Conservation (phyloP, 2,329 filamentous ascomycete species). For the Thelonectria discophora region DNA sequence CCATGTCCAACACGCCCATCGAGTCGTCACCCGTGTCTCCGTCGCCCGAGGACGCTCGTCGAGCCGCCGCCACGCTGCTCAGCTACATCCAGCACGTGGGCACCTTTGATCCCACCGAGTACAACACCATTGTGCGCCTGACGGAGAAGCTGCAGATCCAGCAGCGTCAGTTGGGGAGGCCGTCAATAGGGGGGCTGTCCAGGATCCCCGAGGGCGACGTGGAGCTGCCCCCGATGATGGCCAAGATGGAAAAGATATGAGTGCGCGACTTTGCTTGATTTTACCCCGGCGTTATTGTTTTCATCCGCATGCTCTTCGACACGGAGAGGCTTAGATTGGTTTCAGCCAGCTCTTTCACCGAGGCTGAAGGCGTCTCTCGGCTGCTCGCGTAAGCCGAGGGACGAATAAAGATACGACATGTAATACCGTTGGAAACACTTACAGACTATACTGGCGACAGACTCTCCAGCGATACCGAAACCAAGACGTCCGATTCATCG, state of each 20-base stretch:
- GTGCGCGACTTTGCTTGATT: constrained; percentile 28
- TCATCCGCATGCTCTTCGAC: constrained; percentile 2
- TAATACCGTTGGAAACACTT: background rate
- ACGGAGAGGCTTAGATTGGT: background rate
- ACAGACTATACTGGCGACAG: constrained; percentile 47
- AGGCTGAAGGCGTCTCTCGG: background rate
- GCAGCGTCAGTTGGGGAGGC: constrained; percentile 51
- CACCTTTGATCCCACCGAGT: constrained; percentile 80
- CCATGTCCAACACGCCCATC: constrained; percentile 46
- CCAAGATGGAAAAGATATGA: constrained; percentile 45
- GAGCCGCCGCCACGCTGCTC: constrained; percentile 82
- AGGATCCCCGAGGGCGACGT: constrained; percentile 66
- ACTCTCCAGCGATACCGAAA: constrained; percentile 38
- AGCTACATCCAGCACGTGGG: constrained; percentile 81
- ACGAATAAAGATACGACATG: background rate
- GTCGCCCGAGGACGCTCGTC: constrained; percentile 85
- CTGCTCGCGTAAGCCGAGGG: constrained; percentile 12
- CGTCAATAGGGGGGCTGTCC: constrained; percentile 59
- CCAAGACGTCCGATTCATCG: constrained; percentile 7
- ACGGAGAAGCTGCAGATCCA: constrained; percentile 86
- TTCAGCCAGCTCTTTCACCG: background rate
- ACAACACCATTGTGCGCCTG: constrained; percentile 78
- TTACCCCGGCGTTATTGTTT: constrained; percentile 28
- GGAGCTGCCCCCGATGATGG: constrained; percentile 52
- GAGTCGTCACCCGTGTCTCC: constrained; percentile 71